These are phyloP conservation scores for Babesia bovis DNA, from an alignment of 169 alveolate species.

Conservation along the genomic window DNA sequence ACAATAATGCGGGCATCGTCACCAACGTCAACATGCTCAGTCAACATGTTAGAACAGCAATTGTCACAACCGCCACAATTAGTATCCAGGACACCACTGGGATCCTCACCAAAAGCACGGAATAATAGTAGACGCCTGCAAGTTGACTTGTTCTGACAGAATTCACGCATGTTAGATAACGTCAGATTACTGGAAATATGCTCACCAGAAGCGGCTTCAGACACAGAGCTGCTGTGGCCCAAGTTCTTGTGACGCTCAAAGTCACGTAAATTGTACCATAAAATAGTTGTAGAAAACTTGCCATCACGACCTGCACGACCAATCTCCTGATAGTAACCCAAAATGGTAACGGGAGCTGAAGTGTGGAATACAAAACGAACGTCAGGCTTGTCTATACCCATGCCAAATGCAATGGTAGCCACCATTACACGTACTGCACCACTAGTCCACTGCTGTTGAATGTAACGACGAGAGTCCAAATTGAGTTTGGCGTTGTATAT, in stretches of 20 bases:
- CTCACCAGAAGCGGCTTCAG: slow-evolving; percentile 5
- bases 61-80: slow-evolving; percentile 63
- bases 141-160: slow-evolving; percentile 52
- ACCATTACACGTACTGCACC: slow-evolving; percentile 90
- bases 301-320: slow-evolving; percentile 99
- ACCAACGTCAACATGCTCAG: slow-evolving; percentile 42
- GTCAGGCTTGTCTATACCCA: slow-evolving; percentile 98
- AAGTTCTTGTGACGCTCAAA: slow-evolving; percentile 68
- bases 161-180: slow-evolving; percentile 42
- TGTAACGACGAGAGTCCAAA: slow-evolving; percentile 71
- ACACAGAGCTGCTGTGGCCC: slow-evolving; percentile 12
- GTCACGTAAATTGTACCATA: slow-evolving; percentile 76
- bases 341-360: slow-evolving; percentile 93
- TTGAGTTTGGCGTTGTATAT: slow-evolving; percentile 84
- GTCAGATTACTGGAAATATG: slow-evolving; percentile 7
- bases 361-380: slow-evolving; percentile 95
- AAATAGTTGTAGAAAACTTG: slow-evolving; percentile 75
- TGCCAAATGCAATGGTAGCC: slow-evolving; percentile 99
- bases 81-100: slow-evolving; percentile 13
- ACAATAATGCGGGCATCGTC: slow-evolving; percentile 43
- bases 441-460: slow-evolving; percentile 89
- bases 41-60: slow-evolving; percentile 40
- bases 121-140: slow-evolving; percentile 55
- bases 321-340: slow-evolving; percentile 92
- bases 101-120: slow-evolving; percentile 61